These are phyloP conservation scores for Atalantia buxifolia DNA, from an alignment of 345 rosid genomes.

Conservation along the genomic window DNA sequence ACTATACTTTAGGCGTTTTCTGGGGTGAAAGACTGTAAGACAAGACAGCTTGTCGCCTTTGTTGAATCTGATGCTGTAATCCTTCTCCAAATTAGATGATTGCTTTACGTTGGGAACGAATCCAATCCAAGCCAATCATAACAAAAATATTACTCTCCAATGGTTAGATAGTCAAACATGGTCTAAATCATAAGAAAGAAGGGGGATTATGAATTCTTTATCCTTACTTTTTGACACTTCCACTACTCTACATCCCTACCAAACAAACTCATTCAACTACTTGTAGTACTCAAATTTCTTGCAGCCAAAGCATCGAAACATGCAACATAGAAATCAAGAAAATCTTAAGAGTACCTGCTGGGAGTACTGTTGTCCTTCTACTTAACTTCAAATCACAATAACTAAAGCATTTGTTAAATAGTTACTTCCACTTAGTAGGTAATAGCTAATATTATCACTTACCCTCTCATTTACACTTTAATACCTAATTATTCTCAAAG, in stretches of 20 bases:
- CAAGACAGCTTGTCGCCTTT: background rate
- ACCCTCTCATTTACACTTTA: background rate
- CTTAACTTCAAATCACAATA: no score
- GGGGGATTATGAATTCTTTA: background rate
- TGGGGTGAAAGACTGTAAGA: constrained; percentile 11
- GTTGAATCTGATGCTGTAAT: background rate
- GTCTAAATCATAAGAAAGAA: constrained; percentile 5
- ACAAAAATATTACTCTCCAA: constrained; percentile 7
- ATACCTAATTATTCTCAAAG: no score
- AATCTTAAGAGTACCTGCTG: background rate
- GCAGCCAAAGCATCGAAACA: constrained; percentile 5
- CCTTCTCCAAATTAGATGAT: constrained; percentile 12
- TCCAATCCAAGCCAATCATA: constrained; percentile 11
- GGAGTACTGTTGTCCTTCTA: background rate
- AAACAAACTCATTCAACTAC: constrained; percentile 10
- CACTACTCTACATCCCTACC: background rate
- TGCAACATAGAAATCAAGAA: background rate
- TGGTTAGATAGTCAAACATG: constrained; percentile 9
- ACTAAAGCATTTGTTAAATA: background rate
- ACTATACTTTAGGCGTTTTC: background rate
- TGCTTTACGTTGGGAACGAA: background rate
- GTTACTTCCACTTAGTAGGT: no score
- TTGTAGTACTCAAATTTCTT: background rate
- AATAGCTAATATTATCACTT: no score
- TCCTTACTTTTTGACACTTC: constrained; percentile 3